Percentiles rank a stretch among this genome's conserved stretches.
Evolutionary conservation across 2,329 filamentous ascomycete species (phyloP).

Genomic region (Colletotrichum camelliae): DNA sequence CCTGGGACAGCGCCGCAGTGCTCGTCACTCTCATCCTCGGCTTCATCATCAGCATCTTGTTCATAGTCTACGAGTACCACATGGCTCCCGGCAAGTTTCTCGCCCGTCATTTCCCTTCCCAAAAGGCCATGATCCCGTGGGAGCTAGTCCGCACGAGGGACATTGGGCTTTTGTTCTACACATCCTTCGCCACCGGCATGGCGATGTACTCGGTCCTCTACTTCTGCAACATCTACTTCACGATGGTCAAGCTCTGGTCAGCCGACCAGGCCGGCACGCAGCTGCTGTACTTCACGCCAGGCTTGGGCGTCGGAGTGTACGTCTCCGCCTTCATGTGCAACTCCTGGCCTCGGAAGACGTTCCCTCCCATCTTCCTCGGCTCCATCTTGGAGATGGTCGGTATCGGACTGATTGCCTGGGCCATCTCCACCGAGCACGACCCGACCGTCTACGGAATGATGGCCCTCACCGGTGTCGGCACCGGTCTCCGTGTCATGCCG

Average conservation of each 20-base stretch:
- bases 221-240: slow-evolving; percentile 73
- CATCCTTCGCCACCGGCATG: slow-evolving; percentile 66
- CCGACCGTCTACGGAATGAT: slow-evolving; percentile 69
- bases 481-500: slow-evolving; percentile 70
- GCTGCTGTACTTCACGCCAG: slow-evolving; percentile 69
- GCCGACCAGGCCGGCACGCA: slow-evolving; percentile 58
- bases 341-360: slow-evolving; percentile 65
- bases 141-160: slow-evolving; percentile 62
- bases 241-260: slow-evolving; percentile 52
- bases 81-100: slow-evolving; percentile 55
- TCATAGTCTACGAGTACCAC: slow-evolving; percentile 58
- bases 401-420: slow-evolving; percentile 62
- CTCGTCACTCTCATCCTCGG: slow-evolving; percentile 55
- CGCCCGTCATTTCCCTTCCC: slow-evolving; percentile 53
- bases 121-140: slow-evolving; percentile 70
- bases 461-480: slow-evolving; percentile 66
- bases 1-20: slow-evolving; percentile 55
- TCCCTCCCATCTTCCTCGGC: slow-evolving; percentile 62
- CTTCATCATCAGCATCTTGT: slow-evolving; percentile 41
- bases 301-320: slow-evolving; percentile 64
- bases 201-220: slow-evolving; percentile 64
- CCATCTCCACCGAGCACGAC: slow-evolving; percentile 53
- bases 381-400: slow-evolving; percentile 62
- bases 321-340: slow-evolving; percentile 65
- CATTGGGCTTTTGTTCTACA: slow-evolving; percentile 63